These are phyloP conservation scores for Sordaria brevicollis DNA, from an alignment of 495 filamentous ascomycete species.

Conservation along the genomic window DNA sequence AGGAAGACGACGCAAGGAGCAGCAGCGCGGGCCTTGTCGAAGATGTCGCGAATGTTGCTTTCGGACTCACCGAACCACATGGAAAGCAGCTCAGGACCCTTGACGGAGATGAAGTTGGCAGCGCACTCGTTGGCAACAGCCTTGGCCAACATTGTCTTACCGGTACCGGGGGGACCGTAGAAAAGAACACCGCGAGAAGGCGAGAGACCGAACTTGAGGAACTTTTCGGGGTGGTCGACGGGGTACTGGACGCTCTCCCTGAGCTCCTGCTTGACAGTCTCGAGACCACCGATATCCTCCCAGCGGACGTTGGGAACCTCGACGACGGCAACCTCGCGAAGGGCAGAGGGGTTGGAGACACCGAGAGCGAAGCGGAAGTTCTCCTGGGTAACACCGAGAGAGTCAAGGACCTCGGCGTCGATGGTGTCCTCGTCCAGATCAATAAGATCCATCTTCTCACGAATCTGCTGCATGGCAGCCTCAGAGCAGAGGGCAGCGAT, in stretches of 20 bases:
- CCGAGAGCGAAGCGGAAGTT: conserved; percentile 98
- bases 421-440: conserved; percentile 99
- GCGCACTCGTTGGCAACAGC: conserved; percentile 98
- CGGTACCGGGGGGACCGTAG: conserved; percentile 96
- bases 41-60: conserved; percentile 99
- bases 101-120: conserved; percentile 98
- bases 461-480: conserved; percentile 99
- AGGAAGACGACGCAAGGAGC: conserved; percentile 99
- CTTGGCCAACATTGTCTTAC: conserved; percentile 99
- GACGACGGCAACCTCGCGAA: conserved; percentile 97
- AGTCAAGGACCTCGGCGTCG: conserved; percentile 95
- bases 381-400: conserved; percentile 97
- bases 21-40: conserved; percentile 97
- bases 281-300: conserved; percentile 98
- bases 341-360: conserved; percentile 95
- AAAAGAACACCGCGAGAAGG: conserved; percentile 98
- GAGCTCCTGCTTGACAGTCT: conserved; percentile 98
- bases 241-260: conserved; percentile 99
- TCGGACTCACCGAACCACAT: conserved; percentile 99
- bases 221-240: conserved; percentile 98
- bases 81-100: conserved; percentile 93
- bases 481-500: conserved; percentile 97
- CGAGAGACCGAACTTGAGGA: conserved; percentile 99
- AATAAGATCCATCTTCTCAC: conserved; percentile 99
- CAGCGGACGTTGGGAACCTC: conserved; percentile 98